Evolutionary conservation across 345 rosid species (phyloP).

Genomic region (Sonneratia alba): DNA sequence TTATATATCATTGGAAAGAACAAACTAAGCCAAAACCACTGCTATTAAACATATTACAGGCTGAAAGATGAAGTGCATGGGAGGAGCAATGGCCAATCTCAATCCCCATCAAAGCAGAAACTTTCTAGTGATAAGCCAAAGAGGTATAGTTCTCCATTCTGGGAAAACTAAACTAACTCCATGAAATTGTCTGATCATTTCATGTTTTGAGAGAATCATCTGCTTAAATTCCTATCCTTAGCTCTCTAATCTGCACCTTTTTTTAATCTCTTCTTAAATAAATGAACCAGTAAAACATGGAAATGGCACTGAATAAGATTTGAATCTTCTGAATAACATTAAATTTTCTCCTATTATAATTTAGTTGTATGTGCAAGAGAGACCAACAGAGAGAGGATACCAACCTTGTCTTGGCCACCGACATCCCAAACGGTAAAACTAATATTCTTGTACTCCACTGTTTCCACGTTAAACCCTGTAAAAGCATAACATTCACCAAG

Average conservation of each 20-base stretch:
- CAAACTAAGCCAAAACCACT: background rate
- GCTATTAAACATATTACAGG: no score
- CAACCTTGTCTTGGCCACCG: slow-evolving; percentile 91
- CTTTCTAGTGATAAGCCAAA: no score
- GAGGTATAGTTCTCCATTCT: no score
- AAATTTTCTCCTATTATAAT: background rate
- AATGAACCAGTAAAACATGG: background rate
- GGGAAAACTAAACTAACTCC: background rate
- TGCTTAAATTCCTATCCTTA: background rate
- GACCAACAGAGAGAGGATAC: no score
- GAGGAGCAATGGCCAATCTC: background rate
- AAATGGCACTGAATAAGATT: background rate
- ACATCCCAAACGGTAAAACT: slow-evolving; percentile 91
- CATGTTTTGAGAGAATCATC: background rate
- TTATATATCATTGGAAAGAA: background rate
- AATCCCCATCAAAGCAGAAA: background rate
- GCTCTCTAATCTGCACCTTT: background rate
- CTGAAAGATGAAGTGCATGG: background rate
- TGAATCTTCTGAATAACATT: background rate
- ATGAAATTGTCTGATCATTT: background rate
- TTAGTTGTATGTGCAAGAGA: background rate
- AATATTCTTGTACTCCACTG: slow-evolving; percentile 89
- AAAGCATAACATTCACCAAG: background rate
- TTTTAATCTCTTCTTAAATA: background rate
- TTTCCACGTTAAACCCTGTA: slow-evolving; percentile 84